Evolutionary conservation across 1,284 basidiomycete genomes (phyloP), one percentile per base, ranked within the genome.

Genomic region (Agroathelia rolfsii): DNA sequence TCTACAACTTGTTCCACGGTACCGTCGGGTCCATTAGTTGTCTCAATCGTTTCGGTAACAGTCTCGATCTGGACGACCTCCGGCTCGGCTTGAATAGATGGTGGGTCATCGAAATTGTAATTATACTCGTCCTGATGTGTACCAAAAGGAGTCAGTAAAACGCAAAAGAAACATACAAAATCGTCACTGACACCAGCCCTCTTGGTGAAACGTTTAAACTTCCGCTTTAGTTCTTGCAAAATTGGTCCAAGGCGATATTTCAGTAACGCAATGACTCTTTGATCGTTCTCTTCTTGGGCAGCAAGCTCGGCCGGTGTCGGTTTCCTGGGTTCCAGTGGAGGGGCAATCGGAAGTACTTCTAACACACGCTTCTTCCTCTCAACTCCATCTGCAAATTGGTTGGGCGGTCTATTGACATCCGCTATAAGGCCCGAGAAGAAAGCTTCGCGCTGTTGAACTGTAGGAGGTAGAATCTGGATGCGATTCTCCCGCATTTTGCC

Each of bases 201-300:
- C 52, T 90, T 85, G 0, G 78, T 86, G 50, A 95, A 94, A 43
- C 86, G 72, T 62, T 90, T 90, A 59, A 86, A 94, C 59, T 94
- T 93, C 52, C 89, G 76, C 61, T 89, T 89, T 43, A 99, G 62
- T 53, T 97, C 92, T 2, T 72, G 73, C 24, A 97, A 59, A 30
- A 97, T 82, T 1, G 87, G 85, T 0, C 87, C 84, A 5, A 98
- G 69, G 7, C 87, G 73, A 51, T 80, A 88, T 52, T 88, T 88
- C 48, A 99, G 64, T 46, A 94, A 62, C 33, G 92, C 85, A 30
- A 92, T 68, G 18, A 82, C 66, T 33, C 73, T 69, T 40, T 76
- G 69, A 49, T 98, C 94, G 41, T 69, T 82, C 51, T 92, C 87
- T 36, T 75, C 70, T 51, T 95, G 89, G 32, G 81, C 52, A 2